phyloP scores from a whole-genome alignment of 306 rosid species.

The Corylus avellana region DNA sequence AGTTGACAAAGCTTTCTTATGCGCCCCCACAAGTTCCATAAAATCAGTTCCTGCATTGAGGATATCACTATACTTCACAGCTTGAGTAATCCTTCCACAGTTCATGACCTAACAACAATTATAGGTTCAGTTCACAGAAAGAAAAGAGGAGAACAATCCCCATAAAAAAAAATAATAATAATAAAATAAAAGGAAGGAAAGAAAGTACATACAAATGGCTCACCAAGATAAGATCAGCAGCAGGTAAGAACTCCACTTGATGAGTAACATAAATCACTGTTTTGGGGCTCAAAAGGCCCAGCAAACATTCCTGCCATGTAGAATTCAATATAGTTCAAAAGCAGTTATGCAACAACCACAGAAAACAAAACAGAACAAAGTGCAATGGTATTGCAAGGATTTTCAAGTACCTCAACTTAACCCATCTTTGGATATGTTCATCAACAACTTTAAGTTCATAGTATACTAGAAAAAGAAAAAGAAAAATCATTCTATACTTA shows the following conservation, averaged over 20 bases:
- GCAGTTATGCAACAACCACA: background rate
- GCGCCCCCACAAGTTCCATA: constrained; percentile 83
- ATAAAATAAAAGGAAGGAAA: background rate
- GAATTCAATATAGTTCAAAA: background rate
- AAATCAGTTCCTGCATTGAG: constrained; percentile 68
- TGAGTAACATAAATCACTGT: constrained; percentile 80
- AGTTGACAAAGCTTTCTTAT: constrained; percentile 64
- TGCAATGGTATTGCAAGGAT: background rate
- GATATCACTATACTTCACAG: constrained; percentile 68
- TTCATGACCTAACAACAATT: constrained; percentile 64
- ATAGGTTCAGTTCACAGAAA: background rate
- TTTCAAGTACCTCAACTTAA: background rate
- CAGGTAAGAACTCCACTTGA: constrained; percentile 88
- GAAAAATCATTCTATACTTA: background rate
- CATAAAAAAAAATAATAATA: background rate
- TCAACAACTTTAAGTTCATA: background rate
- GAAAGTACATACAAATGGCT: constrained; percentile 19
- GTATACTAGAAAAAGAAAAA: background rate
- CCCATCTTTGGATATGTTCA: background rate
- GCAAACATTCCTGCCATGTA: constrained; percentile 68
- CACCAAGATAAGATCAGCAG: constrained; percentile 81
- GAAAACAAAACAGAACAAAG: background rate
- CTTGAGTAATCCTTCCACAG: constrained; percentile 76
- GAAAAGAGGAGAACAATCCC: background rate
- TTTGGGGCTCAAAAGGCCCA: constrained; percentile 70